Evolutionary conservation across 495 filamentous ascomycete species (phyloP).

Genomic region (Barbatosphaeria neglecta): DNA sequence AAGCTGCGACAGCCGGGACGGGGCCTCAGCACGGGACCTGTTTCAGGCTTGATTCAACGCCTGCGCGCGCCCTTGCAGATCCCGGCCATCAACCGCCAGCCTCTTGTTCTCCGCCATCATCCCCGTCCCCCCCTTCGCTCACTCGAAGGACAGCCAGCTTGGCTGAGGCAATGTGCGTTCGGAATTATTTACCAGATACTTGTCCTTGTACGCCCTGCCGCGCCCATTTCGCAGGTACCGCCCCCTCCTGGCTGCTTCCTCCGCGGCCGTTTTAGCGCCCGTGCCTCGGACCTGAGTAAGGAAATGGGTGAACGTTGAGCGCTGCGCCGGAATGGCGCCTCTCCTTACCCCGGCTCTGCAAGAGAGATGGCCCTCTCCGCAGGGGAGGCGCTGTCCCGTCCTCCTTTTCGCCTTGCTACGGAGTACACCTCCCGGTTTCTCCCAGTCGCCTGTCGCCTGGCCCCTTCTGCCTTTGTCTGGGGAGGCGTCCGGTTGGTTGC

Average conservation of each 20-base stretch:
- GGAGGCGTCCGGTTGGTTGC: neutral
- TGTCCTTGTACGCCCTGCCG: too few species aligned
- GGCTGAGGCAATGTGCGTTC: neutral
- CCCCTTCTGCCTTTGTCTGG: neutral
- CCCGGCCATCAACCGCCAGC: neutral
- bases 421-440: neutral
- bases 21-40: neutral
- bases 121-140: neutral
- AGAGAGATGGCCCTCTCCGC: neutral
- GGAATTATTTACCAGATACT: too few species aligned
- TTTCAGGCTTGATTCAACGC: constrained; percentile 1
- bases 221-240: neutral
- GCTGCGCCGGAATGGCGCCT: neutral
- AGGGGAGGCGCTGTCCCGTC: neutral
- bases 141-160: too few species aligned
- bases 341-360: neutral
- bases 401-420: neutral
- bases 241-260: neutral
- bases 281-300: too few species aligned
- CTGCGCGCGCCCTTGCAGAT: neutral
- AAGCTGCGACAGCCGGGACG: neutral
- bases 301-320: neutral
- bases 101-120: neutral
- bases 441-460: neutral
- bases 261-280: neutral